These are phyloP conservation scores for Anthracocystis setariae DNA, from an alignment of 1,284 basidiomycete species.

Conservation along the genomic window DNA sequence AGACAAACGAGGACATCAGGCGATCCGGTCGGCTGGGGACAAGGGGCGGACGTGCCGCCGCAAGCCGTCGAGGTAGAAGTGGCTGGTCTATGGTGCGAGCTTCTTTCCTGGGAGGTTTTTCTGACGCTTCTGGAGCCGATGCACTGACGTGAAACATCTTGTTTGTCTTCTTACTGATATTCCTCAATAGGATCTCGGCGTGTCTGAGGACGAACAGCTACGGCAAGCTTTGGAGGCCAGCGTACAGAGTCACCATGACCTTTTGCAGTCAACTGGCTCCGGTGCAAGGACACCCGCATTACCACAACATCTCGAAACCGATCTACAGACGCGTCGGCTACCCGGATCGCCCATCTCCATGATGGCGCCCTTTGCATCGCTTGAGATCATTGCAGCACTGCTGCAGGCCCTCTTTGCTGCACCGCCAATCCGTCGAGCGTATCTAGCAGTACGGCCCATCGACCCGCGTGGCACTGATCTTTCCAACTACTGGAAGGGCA, in stretches of 20 bases:
- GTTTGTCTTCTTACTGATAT: background rate
- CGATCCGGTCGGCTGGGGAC: constrained; percentile 1
- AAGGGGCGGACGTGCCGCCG: constrained; percentile 3
- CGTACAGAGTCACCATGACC: constrained; percentile 44
- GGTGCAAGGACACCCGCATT: constrained; percentile 37
- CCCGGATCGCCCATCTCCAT: constrained; percentile 38
- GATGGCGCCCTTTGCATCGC: constrained; percentile 37
- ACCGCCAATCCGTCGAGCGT: constrained; percentile 30
- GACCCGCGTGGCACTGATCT: constrained; percentile 33
- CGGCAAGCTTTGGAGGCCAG: constrained; percentile 50
- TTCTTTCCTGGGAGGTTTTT: constrained; percentile 1
- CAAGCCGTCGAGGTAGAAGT: background rate
- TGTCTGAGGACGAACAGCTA: constrained; percentile 52
- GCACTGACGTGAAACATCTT: constrained; percentile 9
- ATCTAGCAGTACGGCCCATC: constrained; percentile 15
- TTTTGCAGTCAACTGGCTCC: constrained; percentile 20
- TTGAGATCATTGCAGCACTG: constrained; percentile 33
- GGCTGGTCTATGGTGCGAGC: constrained; percentile 30
- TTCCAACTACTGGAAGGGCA: constrained; percentile 46
- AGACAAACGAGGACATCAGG: background rate
- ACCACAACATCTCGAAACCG: constrained; percentile 33
- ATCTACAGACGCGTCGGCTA: constrained; percentile 18
- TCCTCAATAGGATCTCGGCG: constrained; percentile 18
- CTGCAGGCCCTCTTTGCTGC: constrained; percentile 41
- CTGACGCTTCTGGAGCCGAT: background rate